Evolutionary conservation across 176 grass and related monocot species (phyloP).

Genomic region (Lolium perenne): DNA sequence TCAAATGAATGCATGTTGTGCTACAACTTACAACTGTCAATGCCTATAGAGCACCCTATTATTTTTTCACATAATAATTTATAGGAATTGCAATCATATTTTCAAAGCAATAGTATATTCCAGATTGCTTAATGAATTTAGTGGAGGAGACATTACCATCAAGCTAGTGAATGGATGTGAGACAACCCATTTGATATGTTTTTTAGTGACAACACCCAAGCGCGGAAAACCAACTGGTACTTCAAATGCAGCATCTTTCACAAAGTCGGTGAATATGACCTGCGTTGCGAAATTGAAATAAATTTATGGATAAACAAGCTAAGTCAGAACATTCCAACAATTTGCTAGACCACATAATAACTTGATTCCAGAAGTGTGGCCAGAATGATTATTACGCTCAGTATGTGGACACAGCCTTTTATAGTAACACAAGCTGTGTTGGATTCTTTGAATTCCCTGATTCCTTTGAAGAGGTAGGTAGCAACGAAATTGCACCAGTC

Average conservation of each 20-base stretch:
- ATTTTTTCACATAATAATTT: too few relatives aligned
- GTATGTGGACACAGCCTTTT: neutral
- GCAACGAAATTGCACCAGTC: neutral
- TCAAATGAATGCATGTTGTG: neutral
- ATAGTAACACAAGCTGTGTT: neutral
- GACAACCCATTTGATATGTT: neutral
- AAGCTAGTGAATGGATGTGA: neutral
- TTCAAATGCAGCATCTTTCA: neutral
- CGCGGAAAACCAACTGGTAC: neutral
- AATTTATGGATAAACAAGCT: neutral
- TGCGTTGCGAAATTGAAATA: neutral
- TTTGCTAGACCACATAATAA: neutral
- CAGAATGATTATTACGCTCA: neutral
- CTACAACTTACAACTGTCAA: neutral
- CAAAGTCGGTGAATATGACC: neutral
- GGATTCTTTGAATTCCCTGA: neutral
- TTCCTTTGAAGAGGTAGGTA: neutral
- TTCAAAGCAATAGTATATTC: neutral
- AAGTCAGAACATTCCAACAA: neutral
- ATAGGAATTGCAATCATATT: too few relatives aligned
- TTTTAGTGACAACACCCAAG: neutral
- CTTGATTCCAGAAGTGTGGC: neutral
- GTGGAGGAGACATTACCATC: neutral
- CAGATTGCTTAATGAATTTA: neutral
- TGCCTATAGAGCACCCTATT: neutral